phyloP scores from a whole-genome alignment of 2,329 filamentous ascomycete genomes.

The Seiridium cupressi region DNA sequence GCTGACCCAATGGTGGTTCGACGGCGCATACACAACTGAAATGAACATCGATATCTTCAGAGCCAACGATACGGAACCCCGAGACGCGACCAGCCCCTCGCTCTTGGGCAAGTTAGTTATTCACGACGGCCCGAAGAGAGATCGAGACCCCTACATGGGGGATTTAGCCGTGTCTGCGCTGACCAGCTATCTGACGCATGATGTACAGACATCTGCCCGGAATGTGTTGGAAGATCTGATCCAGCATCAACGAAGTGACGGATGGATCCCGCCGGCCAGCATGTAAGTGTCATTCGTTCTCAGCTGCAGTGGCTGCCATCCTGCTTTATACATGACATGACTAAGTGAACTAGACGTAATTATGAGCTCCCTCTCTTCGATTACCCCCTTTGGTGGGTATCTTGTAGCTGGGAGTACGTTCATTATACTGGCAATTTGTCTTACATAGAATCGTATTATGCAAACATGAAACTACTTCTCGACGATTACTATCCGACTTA shows the following conservation, averaged over 20 bases:
- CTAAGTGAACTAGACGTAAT: slow-evolving; percentile 28
- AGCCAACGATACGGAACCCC: slow-evolving; percentile 46
- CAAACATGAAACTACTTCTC: slow-evolving; percentile 35
- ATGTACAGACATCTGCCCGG: slow-evolving; percentile 34
- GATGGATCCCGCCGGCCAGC: slow-evolving; percentile 53
- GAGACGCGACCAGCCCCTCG: slow-evolving; percentile 38
- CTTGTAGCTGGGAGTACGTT: slow-evolving; percentile 44
- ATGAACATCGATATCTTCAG: slow-evolving; percentile 44
- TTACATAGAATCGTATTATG: slow-evolving; percentile 41
- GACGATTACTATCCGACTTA: slow-evolving; percentile 44
- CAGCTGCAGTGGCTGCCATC: no score
- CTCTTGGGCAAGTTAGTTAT: slow-evolving; percentile 45
- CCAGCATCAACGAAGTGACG: slow-evolving; percentile 45
- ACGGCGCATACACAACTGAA: slow-evolving; percentile 51
- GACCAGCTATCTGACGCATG: slow-evolving; percentile 47
- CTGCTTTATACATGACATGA: neutral
- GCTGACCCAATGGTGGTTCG: slow-evolving; percentile 52
- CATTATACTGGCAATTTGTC: slow-evolving; percentile 46
- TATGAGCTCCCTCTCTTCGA: slow-evolving; percentile 49
- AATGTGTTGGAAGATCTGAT: slow-evolving; percentile 50
- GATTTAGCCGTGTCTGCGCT: slow-evolving; percentile 48
- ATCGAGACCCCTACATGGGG: slow-evolving; percentile 52
- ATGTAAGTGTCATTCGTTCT: slow-evolving; percentile 33
- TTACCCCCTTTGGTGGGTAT: slow-evolving; percentile 53
- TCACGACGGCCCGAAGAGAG: slow-evolving; percentile 49